phyloP scores from a whole-genome alignment of 2,329 filamentous ascomycete genomes.

The Cephalotrichum gorgonifer region DNA sequence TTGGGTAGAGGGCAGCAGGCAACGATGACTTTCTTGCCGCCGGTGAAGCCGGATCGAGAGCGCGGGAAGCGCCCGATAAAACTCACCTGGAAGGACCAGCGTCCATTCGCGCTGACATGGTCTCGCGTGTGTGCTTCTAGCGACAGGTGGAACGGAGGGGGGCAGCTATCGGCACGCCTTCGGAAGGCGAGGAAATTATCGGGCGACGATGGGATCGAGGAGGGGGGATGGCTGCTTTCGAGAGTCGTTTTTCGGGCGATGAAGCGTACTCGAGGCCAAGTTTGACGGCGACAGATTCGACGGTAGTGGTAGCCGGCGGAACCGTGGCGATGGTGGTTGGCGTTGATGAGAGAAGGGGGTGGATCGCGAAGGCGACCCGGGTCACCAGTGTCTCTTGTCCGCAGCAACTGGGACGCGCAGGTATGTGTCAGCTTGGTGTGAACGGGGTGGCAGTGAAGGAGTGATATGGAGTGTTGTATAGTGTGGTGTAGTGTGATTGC shows the following conservation, averaged over 20 bases:
- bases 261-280: not conserved
- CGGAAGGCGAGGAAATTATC: not conserved
- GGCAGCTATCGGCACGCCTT: not conserved
- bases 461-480: not conserved
- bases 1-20: constrained; percentile 1
- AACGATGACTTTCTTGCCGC: constrained; percentile 2
- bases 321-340: not conserved
- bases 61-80: not conserved
- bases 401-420: not conserved
- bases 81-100: constrained; percentile 24
- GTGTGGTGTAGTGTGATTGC: not conserved
- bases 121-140: constrained; percentile 1
- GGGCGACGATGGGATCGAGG: not conserved
- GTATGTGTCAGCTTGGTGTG: not conserved
- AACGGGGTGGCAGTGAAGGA: constrained; percentile 1
- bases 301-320: not conserved
- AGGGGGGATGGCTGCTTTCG: too few species aligned
- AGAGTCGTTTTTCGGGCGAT: too few species aligned
- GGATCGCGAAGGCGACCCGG: not conserved
- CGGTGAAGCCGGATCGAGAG: not conserved
- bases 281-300: not conserved
- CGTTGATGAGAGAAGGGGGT: not conserved
- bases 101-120: constrained; percentile 20
- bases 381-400: not conserved
- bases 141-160: not conserved